Evolutionary conservation across 2,329 filamentous ascomycete species (phyloP).

Genomic region (Sporothrix protearum): DNA sequence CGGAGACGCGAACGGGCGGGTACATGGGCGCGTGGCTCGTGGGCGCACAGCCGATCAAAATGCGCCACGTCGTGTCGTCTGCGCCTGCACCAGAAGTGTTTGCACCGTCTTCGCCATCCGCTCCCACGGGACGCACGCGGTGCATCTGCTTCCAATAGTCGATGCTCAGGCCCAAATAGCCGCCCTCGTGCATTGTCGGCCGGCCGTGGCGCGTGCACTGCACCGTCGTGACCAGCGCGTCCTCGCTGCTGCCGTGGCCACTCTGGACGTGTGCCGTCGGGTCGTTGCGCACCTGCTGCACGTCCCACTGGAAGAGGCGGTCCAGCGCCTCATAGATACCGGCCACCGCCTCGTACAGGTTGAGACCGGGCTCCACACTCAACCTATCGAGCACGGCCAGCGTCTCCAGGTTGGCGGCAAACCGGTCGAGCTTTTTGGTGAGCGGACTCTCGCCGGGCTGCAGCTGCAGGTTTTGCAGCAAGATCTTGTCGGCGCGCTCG

Average conservation of each 20-base stretch:
- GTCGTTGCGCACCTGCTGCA: conserved; percentile 54
- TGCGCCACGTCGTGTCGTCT: conserved; percentile 57
- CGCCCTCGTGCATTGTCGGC: conserved; percentile 66
- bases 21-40: conserved; percentile 43
- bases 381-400: conserved; percentile 68
- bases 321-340: conserved; percentile 69
- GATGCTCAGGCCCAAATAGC: conserved; percentile 64
- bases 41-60: conserved; percentile 63
- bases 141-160: conserved; percentile 73
- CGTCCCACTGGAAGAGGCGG: conserved; percentile 68
- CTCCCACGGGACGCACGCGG: conserved; percentile 41
- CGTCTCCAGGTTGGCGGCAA: conserved; percentile 67
- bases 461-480: conserved; percentile 62
- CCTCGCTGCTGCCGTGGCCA: conserved; percentile 46
- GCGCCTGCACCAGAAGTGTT: background rate
- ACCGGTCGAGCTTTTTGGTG: conserved; percentile 66
- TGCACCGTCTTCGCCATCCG: background rate
- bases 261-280: conserved; percentile 37
- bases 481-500: conserved; percentile 60
- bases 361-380: conserved; percentile 63
- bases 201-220: conserved; percentile 68
- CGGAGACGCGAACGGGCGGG: conserved; percentile 65
- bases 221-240: conserved; percentile 53
- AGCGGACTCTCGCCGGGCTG: conserved; percentile 58
- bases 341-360: conserved; percentile 72